These are phyloP conservation scores for Magnusiomyces starmeri DNA, from an alignment of 1,139 yeast species.

Conservation along the genomic window DNA sequence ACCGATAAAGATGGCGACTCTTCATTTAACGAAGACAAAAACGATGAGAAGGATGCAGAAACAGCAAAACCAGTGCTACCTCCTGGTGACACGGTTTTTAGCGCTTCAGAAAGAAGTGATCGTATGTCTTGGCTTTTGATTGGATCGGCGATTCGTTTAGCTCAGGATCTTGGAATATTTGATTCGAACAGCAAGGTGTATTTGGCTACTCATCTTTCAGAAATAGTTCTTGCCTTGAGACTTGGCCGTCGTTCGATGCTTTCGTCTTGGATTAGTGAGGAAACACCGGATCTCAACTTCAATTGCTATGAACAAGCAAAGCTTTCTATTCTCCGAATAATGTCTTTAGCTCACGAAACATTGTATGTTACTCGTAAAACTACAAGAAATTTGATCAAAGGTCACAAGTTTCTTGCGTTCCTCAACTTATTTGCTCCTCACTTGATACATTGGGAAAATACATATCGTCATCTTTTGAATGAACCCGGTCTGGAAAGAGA, in stretches of 20 bases:
- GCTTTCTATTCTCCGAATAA: constrained; percentile 68
- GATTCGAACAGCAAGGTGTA: constrained; percentile 67
- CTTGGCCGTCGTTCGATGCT: constrained; percentile 35
- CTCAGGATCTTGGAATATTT: constrained; percentile 80
- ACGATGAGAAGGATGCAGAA: not conserved
- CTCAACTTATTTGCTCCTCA: constrained; percentile 68
- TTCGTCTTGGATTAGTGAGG: constrained; percentile 29
- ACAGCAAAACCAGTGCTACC: constrained; percentile 13
- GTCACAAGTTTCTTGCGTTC: constrained; percentile 60
- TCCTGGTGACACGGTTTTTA: constrained; percentile 57
- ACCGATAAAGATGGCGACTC: not conserved
- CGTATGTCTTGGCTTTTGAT: constrained; percentile 92
- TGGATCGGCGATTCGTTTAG: constrained; percentile 78
- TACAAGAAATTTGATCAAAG: constrained; percentile 35
- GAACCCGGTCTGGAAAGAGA: constrained; percentile 58
- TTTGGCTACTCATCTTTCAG: constrained; percentile 78
- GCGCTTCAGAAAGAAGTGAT: constrained; percentile 80
- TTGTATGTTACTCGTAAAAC: constrained; percentile 47
- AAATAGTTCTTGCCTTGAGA: constrained; percentile 43
- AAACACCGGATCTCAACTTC: constrained; percentile 39
- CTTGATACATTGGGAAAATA: constrained; percentile 68
- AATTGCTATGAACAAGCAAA: constrained; percentile 68
- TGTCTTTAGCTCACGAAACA: constrained; percentile 78
- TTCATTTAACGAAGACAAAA: not conserved
- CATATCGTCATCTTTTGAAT: constrained; percentile 48